These are phyloP conservation scores for Hypoxylon sp. DNA, from an alignment of 2,329 filamentous ascomycete species.

Conservation along the genomic window DNA sequence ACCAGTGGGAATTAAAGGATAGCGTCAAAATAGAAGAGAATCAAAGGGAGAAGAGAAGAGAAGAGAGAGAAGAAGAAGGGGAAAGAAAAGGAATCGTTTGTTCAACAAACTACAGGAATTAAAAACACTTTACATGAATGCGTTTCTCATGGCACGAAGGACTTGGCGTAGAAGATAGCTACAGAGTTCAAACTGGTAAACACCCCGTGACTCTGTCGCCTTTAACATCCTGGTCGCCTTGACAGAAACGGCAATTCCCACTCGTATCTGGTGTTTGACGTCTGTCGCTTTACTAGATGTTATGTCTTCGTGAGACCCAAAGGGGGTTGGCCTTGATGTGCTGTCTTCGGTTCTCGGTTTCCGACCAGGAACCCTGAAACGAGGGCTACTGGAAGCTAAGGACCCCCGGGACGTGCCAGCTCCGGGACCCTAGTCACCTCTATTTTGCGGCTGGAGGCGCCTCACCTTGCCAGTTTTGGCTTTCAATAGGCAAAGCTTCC, in stretches of 20 bases:
- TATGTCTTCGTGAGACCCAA: constrained; percentile 32
- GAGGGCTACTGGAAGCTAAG: constrained; percentile 43
- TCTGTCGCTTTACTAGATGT: constrained; percentile 28
- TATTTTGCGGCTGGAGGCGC: constrained; percentile 40
- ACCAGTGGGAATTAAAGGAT: constrained; percentile 5
- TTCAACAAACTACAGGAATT: constrained; percentile 31
- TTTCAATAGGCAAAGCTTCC: no score
- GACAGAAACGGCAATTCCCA: constrained; percentile 19
- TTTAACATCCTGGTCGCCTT: constrained; percentile 25
- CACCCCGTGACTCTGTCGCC: constrained; percentile 35
- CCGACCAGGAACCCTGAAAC: constrained; percentile 49
- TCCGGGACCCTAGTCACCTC: constrained; percentile 46
- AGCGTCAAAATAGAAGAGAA: constrained; percentile 13
- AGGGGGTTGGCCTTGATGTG: constrained; percentile 33
- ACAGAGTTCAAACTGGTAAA: constrained; percentile 30
- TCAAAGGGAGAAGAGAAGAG: constrained; percentile 20
- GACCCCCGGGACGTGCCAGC: constrained; percentile 48
- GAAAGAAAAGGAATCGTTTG: constrained; percentile 20
- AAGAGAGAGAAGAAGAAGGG: constrained; percentile 15
- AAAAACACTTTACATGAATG: constrained; percentile 37
- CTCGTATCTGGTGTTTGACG: constrained; percentile 39
- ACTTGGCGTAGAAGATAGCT: constrained; percentile 8
- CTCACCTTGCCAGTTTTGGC: constrained; percentile 42
- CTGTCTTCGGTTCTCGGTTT: constrained; percentile 44
- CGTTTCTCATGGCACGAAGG: constrained; percentile 14